Base-by-base conservation (phyloP, 305 asterid genomes). In the Fraxinus sp. region DNA sequence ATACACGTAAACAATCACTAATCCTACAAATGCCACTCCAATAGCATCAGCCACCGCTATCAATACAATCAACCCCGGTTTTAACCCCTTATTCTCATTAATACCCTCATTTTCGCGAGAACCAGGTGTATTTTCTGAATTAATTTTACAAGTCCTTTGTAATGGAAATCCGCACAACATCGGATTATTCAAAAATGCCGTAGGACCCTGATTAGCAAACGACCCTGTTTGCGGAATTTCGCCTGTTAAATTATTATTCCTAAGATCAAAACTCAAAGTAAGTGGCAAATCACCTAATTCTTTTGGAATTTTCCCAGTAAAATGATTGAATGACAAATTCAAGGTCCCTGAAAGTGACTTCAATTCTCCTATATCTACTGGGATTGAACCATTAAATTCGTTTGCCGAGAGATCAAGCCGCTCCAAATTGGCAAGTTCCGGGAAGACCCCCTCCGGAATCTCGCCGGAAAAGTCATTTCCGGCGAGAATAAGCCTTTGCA, bases 151-250 rank as follows among this genome's bases (percentile, higher is more conserved):
- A 5, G 94, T 78, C 85, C 79, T 92, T 70, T 92, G 97, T 62
- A 96, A 77, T 36, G 99, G 99, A 81, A 93, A 93, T 71, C 99
- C 98, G 89, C 99, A 96, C 24, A 96, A 86, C 81, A 79, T 80
- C 1, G 98, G 97, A 81, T 96, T 96, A 76, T 91, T 92, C 81
- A 92, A 71, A 83, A 96, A 96, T 46, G 99, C 98, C 0, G 96
- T 95, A 0, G 99, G 98, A 20, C 98, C 98, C 84, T 95, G 98
- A 87, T 92, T 92, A 7, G 97, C 90, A 77, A 96, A 92, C 20
- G 98, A 90, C 16, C 99, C 98, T 0, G 93, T 89, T 79, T 95
- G 97, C 1, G 99, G 99, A 86, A 96, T 92, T 88, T 92, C 96
- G 10, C 99, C 99, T 22, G 89, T 91, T 75, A 96, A 87, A 77